These are phyloP conservation scores for Pythium insidiosum DNA, from an alignment of 352 stramenopile species.

Conservation along the genomic window DNA sequence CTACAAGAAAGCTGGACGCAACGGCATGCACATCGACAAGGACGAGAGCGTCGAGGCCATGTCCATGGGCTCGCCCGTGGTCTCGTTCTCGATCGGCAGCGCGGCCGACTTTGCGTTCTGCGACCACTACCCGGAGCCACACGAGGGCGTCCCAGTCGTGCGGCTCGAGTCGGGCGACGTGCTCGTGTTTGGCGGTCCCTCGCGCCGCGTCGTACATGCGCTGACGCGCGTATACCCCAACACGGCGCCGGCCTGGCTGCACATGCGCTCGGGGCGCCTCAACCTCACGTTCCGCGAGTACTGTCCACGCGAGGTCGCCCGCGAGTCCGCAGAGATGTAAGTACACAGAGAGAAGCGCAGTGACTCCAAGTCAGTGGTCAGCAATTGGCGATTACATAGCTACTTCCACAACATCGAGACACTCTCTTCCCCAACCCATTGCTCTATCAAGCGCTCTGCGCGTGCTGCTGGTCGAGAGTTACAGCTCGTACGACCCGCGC, in stretches of 20 bases:
- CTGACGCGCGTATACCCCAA: conserved; percentile 55
- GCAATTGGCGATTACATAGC: too few relatives aligned
- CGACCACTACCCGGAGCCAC: conserved; percentile 39
- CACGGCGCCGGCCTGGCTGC: conserved; percentile 41
- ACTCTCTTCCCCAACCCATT: too few relatives aligned
- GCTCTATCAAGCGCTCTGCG: neutral
- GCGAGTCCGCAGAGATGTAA: too few relatives aligned
- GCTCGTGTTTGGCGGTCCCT: conserved; percentile 60
- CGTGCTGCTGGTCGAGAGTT: too few relatives aligned
- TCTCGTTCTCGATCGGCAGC: conserved; percentile 63
- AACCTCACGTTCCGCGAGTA: conserved; percentile 73
- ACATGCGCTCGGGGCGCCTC: conserved; percentile 47
- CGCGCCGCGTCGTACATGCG: conserved; percentile 51
- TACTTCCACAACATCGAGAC: too few relatives aligned
- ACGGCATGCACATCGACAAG: conserved; percentile 72
- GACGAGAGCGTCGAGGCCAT: conserved; percentile 56
- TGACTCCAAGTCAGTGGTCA: too few relatives aligned
- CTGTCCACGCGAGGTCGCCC: conserved; percentile 20
- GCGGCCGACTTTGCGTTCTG: conserved; percentile 62
- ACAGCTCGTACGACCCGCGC: conserved; percentile 76
- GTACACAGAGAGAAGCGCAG: neutral
- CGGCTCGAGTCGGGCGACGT: conserved; percentile 56
- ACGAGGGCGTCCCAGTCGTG: conserved; percentile 48
- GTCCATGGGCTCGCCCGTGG: conserved; percentile 48
- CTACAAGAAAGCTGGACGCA: conserved; percentile 66